Conservation (phyloP, 768 basidiomycete genomes). For the Pulveroboletus frians region DNA sequence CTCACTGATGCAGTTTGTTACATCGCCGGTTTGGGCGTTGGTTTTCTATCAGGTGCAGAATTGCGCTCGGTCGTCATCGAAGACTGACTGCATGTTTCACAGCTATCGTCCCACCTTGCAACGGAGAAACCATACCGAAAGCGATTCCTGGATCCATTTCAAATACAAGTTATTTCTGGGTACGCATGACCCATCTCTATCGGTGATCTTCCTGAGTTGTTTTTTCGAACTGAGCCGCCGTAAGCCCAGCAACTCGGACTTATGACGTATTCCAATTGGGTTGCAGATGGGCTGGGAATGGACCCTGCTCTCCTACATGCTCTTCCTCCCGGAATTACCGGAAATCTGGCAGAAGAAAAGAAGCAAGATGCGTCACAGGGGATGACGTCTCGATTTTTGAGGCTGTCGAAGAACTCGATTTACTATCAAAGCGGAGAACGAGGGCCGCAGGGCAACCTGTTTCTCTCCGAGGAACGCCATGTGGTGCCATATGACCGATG, state of each 20-base stretch:
- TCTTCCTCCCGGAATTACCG: conserved; percentile 79
- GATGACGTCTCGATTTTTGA: conserved; percentile 58
- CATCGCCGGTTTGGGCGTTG: conserved; percentile 73
- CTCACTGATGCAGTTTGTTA: conserved; percentile 66
- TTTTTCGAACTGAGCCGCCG: conserved; percentile 67
- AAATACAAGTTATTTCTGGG: conserved; percentile 73
- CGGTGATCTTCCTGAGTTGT: conserved; percentile 62
- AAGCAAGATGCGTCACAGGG: conserved; percentile 56
- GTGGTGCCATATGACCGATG: conserved; percentile 74
- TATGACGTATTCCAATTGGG: conserved; percentile 74
- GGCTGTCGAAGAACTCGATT: conserved; percentile 57
- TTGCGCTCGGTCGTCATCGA: background rate
- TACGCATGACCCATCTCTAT: conserved; percentile 22
- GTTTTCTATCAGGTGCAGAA: conserved; percentile 61
- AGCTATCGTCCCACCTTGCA: conserved; percentile 65
- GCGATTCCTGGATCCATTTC: conserved; percentile 65
- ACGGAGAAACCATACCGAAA: conserved; percentile 75
- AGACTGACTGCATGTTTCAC: background rate
- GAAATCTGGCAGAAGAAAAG: conserved; percentile 44
- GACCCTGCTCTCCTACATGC: conserved; percentile 60
- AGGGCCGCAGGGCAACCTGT: conserved; percentile 74
- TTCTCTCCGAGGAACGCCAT: conserved; percentile 64
- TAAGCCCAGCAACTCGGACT: conserved; percentile 48
- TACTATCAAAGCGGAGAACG: conserved; percentile 68
- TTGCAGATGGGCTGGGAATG: conserved; percentile 69